A percentile compares a stretch with the other conserved stretches of the same genome.
phyloP scores from a whole-genome alignment of 805 yeast genomes.

The Lipomyces oligophaga region DNA sequence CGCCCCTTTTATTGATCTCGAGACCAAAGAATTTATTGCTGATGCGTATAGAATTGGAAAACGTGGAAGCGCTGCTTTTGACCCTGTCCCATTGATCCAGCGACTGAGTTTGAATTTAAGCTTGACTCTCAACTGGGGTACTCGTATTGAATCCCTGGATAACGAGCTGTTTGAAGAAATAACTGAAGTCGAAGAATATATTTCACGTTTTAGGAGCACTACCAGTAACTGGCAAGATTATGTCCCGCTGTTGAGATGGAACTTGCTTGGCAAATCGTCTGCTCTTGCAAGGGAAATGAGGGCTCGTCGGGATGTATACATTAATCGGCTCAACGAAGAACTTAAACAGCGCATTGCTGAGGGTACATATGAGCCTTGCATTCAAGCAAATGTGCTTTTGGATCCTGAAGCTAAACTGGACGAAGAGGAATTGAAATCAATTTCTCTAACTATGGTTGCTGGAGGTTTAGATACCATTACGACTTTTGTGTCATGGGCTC shows the following conservation, averaged over 20 bases:
- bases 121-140: slow-evolving; percentile 42
- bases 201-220: slow-evolving; percentile 35
- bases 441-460: slow-evolving; percentile 67
- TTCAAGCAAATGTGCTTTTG: slow-evolving; percentile 29
- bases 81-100: slow-evolving; percentile 37
- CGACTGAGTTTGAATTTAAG: slow-evolving; percentile 41
- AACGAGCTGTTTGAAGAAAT: slow-evolving; percentile 30
- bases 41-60: slow-evolving; percentile 31
- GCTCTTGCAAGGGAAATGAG: slow-evolving; percentile 26
- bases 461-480: slow-evolving; percentile 74
- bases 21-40: slow-evolving; percentile 37
- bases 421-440: slow-evolving; percentile 47
- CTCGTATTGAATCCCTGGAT: slow-evolving; percentile 37
- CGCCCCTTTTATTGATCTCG: slow-evolving; percentile 38
- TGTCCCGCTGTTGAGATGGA: slow-evolving; percentile 35
- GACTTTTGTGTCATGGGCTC: slow-evolving; percentile 53
- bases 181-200: slow-evolving; percentile 30
- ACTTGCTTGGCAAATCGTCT: slow-evolving; percentile 13
- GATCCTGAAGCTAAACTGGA: slow-evolving; percentile 30
- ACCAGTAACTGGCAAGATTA: slow-evolving; percentile 42
- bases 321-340: slow-evolving; percentile 18
- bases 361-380: slow-evolving; percentile 29
- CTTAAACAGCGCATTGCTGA: slow-evolving; percentile 20
- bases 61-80: slow-evolving; percentile 30
- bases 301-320: slow-evolving; percentile 27